Evolutionary conservation across 2,329 filamentous ascomycete genomes (phyloP), one percentile per base, ranked within the genome.

Genomic region (Trichoderma sp.): DNA sequence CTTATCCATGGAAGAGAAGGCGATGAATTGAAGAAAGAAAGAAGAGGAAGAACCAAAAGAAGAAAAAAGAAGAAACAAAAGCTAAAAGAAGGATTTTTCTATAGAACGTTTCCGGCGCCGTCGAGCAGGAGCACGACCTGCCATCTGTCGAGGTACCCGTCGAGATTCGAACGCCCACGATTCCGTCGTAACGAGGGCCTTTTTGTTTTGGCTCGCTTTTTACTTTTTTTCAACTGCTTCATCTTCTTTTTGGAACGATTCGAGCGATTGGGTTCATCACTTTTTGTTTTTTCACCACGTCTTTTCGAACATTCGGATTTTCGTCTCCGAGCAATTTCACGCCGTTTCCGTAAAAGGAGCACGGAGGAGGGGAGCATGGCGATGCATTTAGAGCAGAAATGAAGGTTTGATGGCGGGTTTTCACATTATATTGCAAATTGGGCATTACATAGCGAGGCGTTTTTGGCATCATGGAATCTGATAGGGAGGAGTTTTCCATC

Each of bases 1-100:
- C 73, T 78, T 90, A 66, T 81, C 82, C 66, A 74, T 88, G 43
- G 84, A 85, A 71, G 82, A 83, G 75, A 81, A 80, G 67, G 74
- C 72, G 65, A 76, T 76, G 72, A 77, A 39, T 20, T 57, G 39
- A 76, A 73, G 73, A 75, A 47, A 13, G 5, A 15, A 20, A 3
- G 8, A 20, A 32, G 28, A 7, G 13, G n/a, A n/a, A n/a, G n/a
- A n/a, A n/a, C n/a, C n/a, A n/a, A 3, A 39, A 6, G 26, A 23
- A 76, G 39, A 39, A 8, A n/a, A 67, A 39, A 20, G 36, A 9
- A 39, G 11, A 28, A 23, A 76, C 75, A 55, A 76, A 76, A 75
- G 76, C 78, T 79, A 81, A 81, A 75, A 17, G 53, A 36, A 53
- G 65, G 28, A n/a, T 6, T 59, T 6, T 59, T 20, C n/a, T 73